These are phyloP conservation scores for Eucalyptus cloeziana DNA, from an alignment of 345 rosid genomes.

Conservation along the genomic window DNA sequence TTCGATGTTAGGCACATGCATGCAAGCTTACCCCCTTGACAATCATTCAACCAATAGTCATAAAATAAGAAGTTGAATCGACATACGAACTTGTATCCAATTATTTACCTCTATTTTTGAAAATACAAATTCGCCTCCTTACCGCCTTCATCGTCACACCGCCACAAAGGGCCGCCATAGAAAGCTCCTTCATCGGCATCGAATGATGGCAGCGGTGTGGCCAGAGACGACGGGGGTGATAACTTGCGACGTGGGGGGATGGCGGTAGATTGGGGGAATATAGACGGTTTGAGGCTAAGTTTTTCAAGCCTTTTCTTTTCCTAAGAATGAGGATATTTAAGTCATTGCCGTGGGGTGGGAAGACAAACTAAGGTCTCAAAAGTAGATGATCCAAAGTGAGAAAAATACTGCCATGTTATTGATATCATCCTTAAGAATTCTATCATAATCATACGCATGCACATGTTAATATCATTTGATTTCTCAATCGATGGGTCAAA, in stretches of 20 bases:
- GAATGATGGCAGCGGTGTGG: background rate
- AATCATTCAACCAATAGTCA: background rate
- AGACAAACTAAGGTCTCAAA: background rate
- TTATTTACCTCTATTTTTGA: background rate
- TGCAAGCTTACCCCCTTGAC: background rate
- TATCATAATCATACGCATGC: background rate
- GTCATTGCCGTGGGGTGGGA: background rate
- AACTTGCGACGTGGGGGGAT: background rate
- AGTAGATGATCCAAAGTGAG: background rate
- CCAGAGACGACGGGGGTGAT: background rate
- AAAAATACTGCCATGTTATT: background rate
- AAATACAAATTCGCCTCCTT: background rate
- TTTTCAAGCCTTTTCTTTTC: background rate
- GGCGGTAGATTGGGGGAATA: background rate
- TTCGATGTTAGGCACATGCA: background rate
- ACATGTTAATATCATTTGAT: background rate
- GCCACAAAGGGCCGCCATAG: background rate
- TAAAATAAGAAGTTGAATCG: background rate
- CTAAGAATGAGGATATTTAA: background rate
- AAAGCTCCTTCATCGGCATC: background rate
- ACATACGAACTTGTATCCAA: background rate
- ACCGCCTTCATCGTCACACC: background rate
- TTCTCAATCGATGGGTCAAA: background rate
- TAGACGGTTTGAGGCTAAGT: background rate
- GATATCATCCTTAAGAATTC: background rate